Percentiles rank a stretch among this genome's conserved stretches.
Conservation (phyloP, 208 protist species). For the Strigomonas culicis region DNA sequence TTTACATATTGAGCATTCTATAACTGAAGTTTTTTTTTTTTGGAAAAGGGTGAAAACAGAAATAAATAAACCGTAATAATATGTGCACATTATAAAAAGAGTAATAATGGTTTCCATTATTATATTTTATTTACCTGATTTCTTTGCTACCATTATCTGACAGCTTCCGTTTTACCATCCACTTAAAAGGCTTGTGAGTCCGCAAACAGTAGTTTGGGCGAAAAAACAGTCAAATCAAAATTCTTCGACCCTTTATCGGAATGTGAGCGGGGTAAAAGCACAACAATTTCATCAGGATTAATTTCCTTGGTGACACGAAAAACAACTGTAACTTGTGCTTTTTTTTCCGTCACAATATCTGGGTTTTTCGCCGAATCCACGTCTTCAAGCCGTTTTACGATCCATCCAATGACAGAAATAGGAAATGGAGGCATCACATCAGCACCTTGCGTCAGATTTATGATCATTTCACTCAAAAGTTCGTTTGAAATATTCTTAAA, state of each 20-base stretch:
- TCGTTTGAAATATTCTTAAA: constrained; percentile 6
- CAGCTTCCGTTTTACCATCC: no score
- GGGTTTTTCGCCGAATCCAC: neutral
- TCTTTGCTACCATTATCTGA: no score
- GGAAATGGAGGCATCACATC: constrained; percentile 9
- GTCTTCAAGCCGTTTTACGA: neutral
- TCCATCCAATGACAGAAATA: constrained; percentile 32
- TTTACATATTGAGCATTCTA: no score
- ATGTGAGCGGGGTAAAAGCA: neutral
- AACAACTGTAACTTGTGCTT: neutral
- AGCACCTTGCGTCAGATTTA: no score
- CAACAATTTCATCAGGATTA: neutral
- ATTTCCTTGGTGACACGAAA: neutral
- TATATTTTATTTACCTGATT: constrained; percentile 14
- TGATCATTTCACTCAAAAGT: no score
- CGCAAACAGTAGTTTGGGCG: neutral
- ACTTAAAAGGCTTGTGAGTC: neutral
- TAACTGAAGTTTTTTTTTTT: neutral
- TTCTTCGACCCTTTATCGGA: neutral
- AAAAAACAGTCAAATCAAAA: no score
- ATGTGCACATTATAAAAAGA: neutral
- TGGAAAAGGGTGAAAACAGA: neutral
- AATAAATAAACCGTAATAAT: constrained; percentile 3
- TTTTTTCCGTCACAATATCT: constrained; percentile 3
- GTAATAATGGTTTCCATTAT: neutral